Evolutionary conservation across 257 asterid genomes (phyloP).

Genomic region (Capsicum baccatum): DNA sequence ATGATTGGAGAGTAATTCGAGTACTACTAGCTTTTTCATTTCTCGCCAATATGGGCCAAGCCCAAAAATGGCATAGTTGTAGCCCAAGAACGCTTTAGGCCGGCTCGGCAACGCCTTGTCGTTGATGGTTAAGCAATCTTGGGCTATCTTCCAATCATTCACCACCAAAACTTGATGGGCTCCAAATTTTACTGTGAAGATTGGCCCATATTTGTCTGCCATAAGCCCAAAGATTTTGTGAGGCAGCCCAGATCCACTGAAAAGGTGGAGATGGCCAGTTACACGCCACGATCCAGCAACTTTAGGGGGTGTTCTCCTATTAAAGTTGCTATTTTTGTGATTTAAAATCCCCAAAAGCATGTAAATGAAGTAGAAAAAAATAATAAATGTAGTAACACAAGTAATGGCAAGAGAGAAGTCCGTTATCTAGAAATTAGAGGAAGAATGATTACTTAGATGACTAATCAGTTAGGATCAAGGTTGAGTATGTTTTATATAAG

Average conservation of each 20-base stretch:
- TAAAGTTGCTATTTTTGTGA: not conserved
- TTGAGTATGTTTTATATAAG: not conserved
- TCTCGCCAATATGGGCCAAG: conserved; percentile 39
- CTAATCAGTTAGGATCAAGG: not conserved
- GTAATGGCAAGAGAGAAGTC: conserved; percentile 1
- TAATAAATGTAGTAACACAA: not conserved
- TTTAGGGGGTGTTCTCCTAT: conserved; percentile 18
- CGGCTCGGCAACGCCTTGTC: conserved; percentile 26
- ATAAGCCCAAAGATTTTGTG: conserved; percentile 33
- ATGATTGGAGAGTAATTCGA: conserved; percentile 34
- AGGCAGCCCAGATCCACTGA: conserved; percentile 34
- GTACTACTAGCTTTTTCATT: conserved; percentile 33
- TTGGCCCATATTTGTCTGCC: conserved; percentile 48
- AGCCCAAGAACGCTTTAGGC: conserved; percentile 28
- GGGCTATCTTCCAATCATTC: conserved; percentile 32
- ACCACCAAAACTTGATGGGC: conserved; percentile 29
- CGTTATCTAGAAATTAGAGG: not conserved
- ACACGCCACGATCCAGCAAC: conserved; percentile 39
- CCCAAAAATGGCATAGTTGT: conserved; percentile 35
- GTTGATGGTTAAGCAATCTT: conserved; percentile 29
- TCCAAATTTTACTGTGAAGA: conserved; percentile 39
- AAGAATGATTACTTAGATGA: not conserved
- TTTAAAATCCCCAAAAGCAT: not conserved
- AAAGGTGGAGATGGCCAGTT: conserved; percentile 45
- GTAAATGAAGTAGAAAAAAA: conserved; percentile 7